Base-by-base conservation (phyloP, 2,329 filamentous ascomycete species). In the Zymoseptoria brevis region DNA sequence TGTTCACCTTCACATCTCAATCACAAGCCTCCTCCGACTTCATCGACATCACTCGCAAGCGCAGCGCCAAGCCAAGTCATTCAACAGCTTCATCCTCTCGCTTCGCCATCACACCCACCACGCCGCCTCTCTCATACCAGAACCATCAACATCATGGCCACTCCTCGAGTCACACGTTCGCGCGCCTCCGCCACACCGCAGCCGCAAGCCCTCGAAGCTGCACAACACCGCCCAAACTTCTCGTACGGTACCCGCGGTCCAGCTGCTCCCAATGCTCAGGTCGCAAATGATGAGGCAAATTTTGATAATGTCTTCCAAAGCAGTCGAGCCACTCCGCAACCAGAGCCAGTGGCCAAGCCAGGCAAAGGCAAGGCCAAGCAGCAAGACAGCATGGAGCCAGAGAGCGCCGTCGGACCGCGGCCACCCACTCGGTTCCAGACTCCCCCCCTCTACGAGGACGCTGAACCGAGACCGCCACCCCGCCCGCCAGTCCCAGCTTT, bases 211-310 rank as follows among this genome's bases (percentile, higher is more conserved):
- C 35, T 45, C 35, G 35, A 45, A n/a, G 35, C 35, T n/a, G 35
- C 35, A 7, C 35, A n/a, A 4, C 35, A 45, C 35, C 35, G 35
- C 35, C 35, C 35, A 5, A 45, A 45, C 16, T 45, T 45, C 35
- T 45, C 35, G 35, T 65, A 65, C 52, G 63, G 63, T 53, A 57
- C 63, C 8, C 57, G 48, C 45, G 63, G 63, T 53, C 63, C 60
- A 50, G 62, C 61, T 24, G 29, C 58, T 7, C 30, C 63, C n/a
- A 41, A 54, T 19, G n/a, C 53, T n/a, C 63, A 65, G 53, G 60
- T 63, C 29, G 57, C 56, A 3, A 57, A 58, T 7, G 57, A 56
- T 9, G 48, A 22, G n/a, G 55, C 56, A 9, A 56, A 62, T 8
- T 50, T 65, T 22, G 58, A 63, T 22, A 57, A 61, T 16, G 61